Conservation (phyloP, 352 stramenopile species). For the Phytophthora aleatoria region DNA sequence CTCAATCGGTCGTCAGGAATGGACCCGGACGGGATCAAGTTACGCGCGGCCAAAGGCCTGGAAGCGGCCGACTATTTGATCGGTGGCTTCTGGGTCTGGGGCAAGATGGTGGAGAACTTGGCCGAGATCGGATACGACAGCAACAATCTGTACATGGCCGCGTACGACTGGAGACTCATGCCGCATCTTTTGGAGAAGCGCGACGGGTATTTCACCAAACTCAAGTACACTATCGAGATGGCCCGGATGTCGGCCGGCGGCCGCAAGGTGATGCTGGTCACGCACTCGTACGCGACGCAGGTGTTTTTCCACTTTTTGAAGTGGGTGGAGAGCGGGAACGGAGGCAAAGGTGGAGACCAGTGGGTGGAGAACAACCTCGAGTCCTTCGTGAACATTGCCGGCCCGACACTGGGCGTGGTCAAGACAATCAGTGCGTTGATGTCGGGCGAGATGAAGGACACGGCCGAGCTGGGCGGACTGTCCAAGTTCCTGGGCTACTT, state of each 20-base stretch:
- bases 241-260: constrained; percentile 67
- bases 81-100: constrained; percentile 95
- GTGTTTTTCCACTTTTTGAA: constrained; percentile 95
- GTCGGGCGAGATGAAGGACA: constrained; percentile 97
- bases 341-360: constrained; percentile 83
- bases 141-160: constrained; percentile 88
- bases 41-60: constrained; percentile 86
- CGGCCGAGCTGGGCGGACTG: constrained; percentile 85
- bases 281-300: constrained; percentile 93
- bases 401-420: constrained; percentile 90
- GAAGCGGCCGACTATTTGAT: constrained; percentile 95
- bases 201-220: constrained; percentile 92
- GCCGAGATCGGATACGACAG: constrained; percentile 94
- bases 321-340: constrained; percentile 91
- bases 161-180: constrained; percentile 88
- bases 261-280: constrained; percentile 91
- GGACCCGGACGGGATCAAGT: constrained; percentile 85
- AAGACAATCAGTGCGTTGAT: constrained; percentile 93
- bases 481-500: constrained; percentile 87
- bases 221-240: constrained; percentile 94
- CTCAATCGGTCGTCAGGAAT: constrained; percentile 90
- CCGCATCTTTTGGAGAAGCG: constrained; percentile 75
- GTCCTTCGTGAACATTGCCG: constrained; percentile 94
- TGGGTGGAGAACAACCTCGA: constrained; percentile 95
- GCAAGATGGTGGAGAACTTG: constrained; percentile 91